These are phyloP conservation scores for Apium graveolens DNA, from an alignment of 129 eudicot genomes.

Conservation along the genomic window DNA sequence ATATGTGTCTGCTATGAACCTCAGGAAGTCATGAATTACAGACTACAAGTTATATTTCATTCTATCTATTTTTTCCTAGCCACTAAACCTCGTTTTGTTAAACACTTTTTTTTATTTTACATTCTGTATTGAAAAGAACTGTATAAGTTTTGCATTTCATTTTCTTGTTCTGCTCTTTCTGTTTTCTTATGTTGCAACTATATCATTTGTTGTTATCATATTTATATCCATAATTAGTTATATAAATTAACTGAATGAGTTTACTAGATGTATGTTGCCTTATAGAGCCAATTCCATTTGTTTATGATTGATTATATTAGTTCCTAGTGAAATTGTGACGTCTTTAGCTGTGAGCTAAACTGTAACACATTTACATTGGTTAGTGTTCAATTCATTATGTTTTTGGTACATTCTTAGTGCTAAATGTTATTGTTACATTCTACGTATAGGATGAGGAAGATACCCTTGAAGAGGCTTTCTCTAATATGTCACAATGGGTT, in stretches of 20 bases:
- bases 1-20: too few species aligned
- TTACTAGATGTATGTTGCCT: not conserved
- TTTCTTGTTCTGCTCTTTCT: not conserved
- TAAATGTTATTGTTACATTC: not conserved
- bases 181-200: not conserved
- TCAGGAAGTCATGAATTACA: too few species aligned
- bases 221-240: not conserved
- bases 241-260: not conserved
- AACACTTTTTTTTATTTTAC: too few species aligned
- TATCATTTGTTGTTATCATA: not conserved
- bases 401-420: not conserved
- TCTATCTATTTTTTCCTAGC: too few species aligned
- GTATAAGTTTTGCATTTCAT: not conserved
- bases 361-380: not conserved
- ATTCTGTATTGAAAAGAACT: not conserved
- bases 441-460: constrained; percentile 49
- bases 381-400: not conserved
- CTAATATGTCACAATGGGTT: constrained; percentile 69
- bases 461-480: constrained; percentile 47
- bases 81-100: too few species aligned
- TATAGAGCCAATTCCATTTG: not conserved
- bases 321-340: not conserved
- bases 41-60: too few species aligned
- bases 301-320: not conserved
- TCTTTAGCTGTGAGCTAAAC: not conserved